phyloP scores from a whole-genome alignment of 129 eudicot genomes.

The Sambucus nigra region DNA sequence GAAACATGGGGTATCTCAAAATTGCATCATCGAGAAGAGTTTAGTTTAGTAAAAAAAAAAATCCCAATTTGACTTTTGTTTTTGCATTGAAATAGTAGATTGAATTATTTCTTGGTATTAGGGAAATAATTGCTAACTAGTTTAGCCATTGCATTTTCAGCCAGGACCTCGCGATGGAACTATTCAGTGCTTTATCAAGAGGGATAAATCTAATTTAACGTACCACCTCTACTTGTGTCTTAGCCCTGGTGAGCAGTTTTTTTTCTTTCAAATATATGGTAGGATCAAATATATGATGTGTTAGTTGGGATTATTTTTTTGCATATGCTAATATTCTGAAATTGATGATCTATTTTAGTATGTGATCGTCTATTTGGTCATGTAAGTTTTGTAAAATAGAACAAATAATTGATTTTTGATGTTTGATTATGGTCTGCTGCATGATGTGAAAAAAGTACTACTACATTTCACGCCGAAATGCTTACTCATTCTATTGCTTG shows the following conservation, averaged over 20 bases:
- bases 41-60: too few species aligned
- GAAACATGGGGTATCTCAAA: too few species aligned
- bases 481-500: not conserved
- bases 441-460: not conserved
- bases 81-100: not conserved
- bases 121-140: slow-evolving; percentile 2
- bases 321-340: not conserved
- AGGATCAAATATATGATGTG: not conserved
- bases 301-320: not conserved
- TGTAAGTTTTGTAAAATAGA: not conserved
- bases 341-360: not conserved
- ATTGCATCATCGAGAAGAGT: too few species aligned
- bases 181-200: slow-evolving; percentile 71
- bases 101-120: not conserved
- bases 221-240: slow-evolving; percentile 76
- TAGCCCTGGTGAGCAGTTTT: slow-evolving; percentile 57
- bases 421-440: not conserved
- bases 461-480: not conserved
- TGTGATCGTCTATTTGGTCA: not conserved
- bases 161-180: slow-evolving; percentile 93
- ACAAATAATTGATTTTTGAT: not conserved
- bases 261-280: not conserved
- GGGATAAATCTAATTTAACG: slow-evolving; percentile 70
- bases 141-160: slow-evolving; percentile 24
- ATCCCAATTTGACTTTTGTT: too few species aligned